Base-by-base conservation (phyloP, 495 filamentous ascomycete genomes). In the Penicillium ucsense region DNA sequence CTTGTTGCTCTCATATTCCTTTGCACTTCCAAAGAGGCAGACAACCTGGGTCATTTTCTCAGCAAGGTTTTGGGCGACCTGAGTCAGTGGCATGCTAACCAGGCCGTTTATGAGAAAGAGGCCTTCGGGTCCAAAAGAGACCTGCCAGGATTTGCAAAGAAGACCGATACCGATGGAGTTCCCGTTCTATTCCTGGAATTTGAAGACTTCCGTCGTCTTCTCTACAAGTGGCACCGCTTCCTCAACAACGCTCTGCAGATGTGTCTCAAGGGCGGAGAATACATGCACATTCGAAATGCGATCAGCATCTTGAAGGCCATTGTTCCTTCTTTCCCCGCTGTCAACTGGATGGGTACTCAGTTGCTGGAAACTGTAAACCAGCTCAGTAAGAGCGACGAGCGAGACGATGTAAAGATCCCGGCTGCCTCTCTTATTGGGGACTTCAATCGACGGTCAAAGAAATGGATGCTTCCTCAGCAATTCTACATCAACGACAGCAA, bases 231-330 rank as follows among this genome's bases (percentile, higher is more conserved):
- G 90, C 94, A 99, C 65, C 79, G 82, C 36, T 74, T 82, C 30
- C 67, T 99, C 31, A 80, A 81, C 55, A 72, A 64, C 11, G 87
- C 89, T 3, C 64, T 99, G 38, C 86, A 86, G 55, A 74, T 70
- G 12, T 95, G 90, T 63, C 73, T 97, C 29, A 75, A 77, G 10
- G 79, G 81, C 8, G 81, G 76, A 50, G 90, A 99, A 61, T 99
- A 92, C 76, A 97, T 95, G 89, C 89, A 95, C 62, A 95, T 97
- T 59, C 80, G 88, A 8, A 99, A 99, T 60, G 87, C 89, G 32
- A 94, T 96, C 53, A 89, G 83, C 47, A 70, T 97, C n/a, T 73
- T 96, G 45, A 95, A 92, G 60, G 76, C 79, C 5, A 73, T 94
- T 35, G 75, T 83, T 32, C 78, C 85, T 31, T 73, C 81, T 55